Base-by-base conservation (phyloP, 1,284 basidiomycete species). In the Ganoderma lucidum region DNA sequence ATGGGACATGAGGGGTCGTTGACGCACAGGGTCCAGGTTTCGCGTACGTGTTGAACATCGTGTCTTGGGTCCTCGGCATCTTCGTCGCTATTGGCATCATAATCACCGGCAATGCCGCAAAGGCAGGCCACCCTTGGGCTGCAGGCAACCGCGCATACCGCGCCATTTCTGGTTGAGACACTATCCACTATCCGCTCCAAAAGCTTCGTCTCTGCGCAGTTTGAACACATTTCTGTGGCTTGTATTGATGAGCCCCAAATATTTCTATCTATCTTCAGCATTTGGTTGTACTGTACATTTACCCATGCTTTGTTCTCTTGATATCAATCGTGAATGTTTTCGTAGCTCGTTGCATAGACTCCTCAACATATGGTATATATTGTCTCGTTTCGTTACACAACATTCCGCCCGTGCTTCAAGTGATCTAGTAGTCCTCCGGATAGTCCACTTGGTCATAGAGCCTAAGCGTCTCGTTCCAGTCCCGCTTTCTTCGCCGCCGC, bases 401-500 rank as follows among this genome's bases (percentile, higher is more conserved):
- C 15, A 58, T 32, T 28, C 41, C 45, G 35, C n/a, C 19, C 42
- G 6, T 23, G 30, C 17, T 19, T 32, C 30, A 8, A 63, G 30
- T 19, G 14, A 23, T n/a, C 53, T 73, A 75, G 53, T 75, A 72
- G 58, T 87, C 87, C 15, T 85, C 83, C 6, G 90, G 90, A 75
- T 92, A 93, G 78, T 94, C 92, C 8, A 93, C 90, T 74, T 92
- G 85, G 74, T 95, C 94, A 70, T 94, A 94, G 64, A 94, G 79
- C 68, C 92, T 83, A 63, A 95, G 80, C 3, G 90, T 93, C 81
- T 95, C 94, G 75, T 95, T 94, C 94, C 94, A 96, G 75, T 96
- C 94, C 72, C 93, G 86, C 80, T 96, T 96, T 74, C 94, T 83
- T 75, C 94, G 82, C 71, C 94, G 82, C 69, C 86, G 86, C 66